Base-by-base conservation (phyloP, 2,329 filamentous ascomycete species). In the Monilinia polystroma region DNA sequence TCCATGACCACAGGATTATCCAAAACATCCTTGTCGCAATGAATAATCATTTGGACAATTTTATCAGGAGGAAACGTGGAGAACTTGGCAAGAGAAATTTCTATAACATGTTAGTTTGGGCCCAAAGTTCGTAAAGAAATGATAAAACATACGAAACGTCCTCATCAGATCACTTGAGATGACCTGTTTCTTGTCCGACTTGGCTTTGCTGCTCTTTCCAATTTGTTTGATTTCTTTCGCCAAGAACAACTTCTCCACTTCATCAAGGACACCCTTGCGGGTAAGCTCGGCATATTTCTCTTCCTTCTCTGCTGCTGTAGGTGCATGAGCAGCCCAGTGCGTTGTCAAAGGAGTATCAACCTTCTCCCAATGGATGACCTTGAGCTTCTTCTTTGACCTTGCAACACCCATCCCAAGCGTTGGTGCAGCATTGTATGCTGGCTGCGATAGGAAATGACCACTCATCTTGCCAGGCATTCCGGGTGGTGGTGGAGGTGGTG, bases 361-460 rank as follows among this genome's bases (percentile, higher is more conserved):
- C 82, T 98, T 98, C 80, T 99, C 95, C 94, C 95, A 98, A 81
- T 99, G 95, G 72, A 99, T 84, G 68, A 94, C 94, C 87, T 99
- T 99, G 79, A 99, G 92, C 84, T 98, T 99, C 87, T 97, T 98
- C 86, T 97, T 98, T 29, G 95, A 93, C 73, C 94, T 84, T 63
- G 93, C 91, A 68, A 93, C 90, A 47, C 92, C 89, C 73, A 96
- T 80, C 54, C 89, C 87, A 72, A 92, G 82, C 10, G 86, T 85
- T 29, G 87, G 80, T 18, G 83, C 76, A 6, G 83, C 77, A 26
- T 81, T 79, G 68, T 85, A 84, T 43, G 73, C 51, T 47, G 84
- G 82, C 71, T 86, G 82, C 70, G 88, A 84, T 69, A 97, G 80
- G 80, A 90, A 97, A 70, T 92, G 89, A 10, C 91, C 91, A 66